Evolutionary conservation across 768 basidiomycete genomes (phyloP).

Genomic region (Nidula microcarpa): DNA sequence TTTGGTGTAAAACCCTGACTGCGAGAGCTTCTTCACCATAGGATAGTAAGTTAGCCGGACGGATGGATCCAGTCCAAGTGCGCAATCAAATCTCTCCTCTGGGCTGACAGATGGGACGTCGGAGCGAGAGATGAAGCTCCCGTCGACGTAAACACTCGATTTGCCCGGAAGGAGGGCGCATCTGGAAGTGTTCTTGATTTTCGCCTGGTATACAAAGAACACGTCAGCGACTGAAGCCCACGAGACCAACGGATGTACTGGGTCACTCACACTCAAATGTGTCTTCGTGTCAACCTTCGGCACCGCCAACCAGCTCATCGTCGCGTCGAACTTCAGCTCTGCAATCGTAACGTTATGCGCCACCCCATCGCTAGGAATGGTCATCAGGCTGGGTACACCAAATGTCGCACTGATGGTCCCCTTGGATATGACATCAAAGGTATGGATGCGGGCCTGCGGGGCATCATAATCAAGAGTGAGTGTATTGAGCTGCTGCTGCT

Average conservation of each 20-base stretch:
- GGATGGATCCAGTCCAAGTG: conserved; percentile 44
- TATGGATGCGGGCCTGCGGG: conserved; percentile 11
- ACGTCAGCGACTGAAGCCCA: not conserved
- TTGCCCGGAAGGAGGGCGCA: conserved; percentile 46
- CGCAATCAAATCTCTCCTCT: conserved; percentile 40
- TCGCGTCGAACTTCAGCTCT: conserved; percentile 29
- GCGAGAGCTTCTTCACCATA: conserved; percentile 3
- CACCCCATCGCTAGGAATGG: conserved; percentile 36
- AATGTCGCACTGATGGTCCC: conserved; percentile 35
- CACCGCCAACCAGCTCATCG: conserved; percentile 39
- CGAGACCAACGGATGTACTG: too few species aligned
- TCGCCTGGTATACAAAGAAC: conserved; percentile 24
- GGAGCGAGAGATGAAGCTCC: conserved; percentile 50
- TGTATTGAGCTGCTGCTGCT: not conserved
- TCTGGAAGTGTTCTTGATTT: conserved; percentile 50
- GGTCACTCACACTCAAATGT: conserved; percentile 28
- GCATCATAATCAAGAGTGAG: not conserved
- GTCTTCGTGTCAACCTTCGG: conserved; percentile 34
- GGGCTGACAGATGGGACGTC: conserved; percentile 37
- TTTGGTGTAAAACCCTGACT: conserved; percentile 29
- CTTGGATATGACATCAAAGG: conserved; percentile 26
- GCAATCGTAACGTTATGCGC: conserved; percentile 39
- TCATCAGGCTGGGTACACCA: conserved; percentile 35
- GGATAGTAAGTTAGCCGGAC: conserved; percentile 38
- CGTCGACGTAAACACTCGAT: conserved; percentile 53